Percentiles rank a stretch among this genome's conserved stretches.
Evolutionary conservation across 306 rosid genomes (phyloP).

Genomic region (Dryas octopetala): DNA sequence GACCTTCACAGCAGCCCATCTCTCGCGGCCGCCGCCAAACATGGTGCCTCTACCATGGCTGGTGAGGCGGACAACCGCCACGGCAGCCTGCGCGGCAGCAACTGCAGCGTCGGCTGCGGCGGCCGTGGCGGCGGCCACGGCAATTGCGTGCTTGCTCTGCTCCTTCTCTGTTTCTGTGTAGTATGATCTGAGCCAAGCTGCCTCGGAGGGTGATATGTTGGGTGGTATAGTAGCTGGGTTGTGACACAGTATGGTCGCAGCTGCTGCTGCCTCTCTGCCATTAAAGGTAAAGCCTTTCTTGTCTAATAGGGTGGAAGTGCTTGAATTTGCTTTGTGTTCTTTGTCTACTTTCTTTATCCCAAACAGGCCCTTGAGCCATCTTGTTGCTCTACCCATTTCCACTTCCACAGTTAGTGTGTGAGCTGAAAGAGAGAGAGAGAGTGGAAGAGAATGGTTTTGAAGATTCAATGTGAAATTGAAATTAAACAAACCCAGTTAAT

Average conservation of each 20-base stretch:
- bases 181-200: slow-evolving; percentile 71
- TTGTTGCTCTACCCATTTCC: slow-evolving; percentile 69
- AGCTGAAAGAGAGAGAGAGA: neutral
- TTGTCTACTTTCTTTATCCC: slow-evolving; percentile 55
- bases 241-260: slow-evolving; percentile 37
- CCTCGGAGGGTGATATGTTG: slow-evolving; percentile 69
- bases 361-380: slow-evolving; percentile 75
- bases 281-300: slow-evolving; percentile 26
- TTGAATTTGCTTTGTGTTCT: slow-evolving; percentile 38
- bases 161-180: slow-evolving; percentile 63
- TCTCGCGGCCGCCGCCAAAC: slow-evolving; percentile 66
- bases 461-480: slow-evolving; percentile 23
- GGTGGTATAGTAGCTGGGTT: slow-evolving; percentile 80
- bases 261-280: slow-evolving; percentile 20
- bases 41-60: slow-evolving; percentile 72
- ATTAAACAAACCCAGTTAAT: slow-evolving; percentile 3
- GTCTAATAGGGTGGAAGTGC: slow-evolving; percentile 24
- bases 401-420: neutral
- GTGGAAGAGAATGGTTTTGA: slow-evolving; percentile 16
- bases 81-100: slow-evolving; percentile 87
- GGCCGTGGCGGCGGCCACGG: slow-evolving; percentile 84
- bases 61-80: slow-evolving; percentile 73
- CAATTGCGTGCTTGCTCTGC: slow-evolving; percentile 85
- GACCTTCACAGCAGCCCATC: slow-evolving; percentile 71
- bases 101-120: slow-evolving; percentile 91